Evolutionary conservation across 805 yeast species (phyloP), one percentile per base, ranked within the genome.

Genomic region (Myxozyma monticola): DNA sequence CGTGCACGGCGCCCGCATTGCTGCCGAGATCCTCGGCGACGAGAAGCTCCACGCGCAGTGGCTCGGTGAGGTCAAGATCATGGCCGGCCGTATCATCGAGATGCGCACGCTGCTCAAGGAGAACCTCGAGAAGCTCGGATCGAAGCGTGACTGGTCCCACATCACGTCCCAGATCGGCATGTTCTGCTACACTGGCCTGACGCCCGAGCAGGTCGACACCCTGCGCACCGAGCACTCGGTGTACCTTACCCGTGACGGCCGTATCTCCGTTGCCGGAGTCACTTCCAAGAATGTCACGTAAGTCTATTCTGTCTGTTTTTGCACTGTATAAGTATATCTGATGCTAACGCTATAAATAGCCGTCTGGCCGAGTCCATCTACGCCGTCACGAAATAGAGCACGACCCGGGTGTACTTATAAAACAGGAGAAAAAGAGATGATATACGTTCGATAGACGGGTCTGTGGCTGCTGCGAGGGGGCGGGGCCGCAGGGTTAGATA

Each of bases 131-230:
- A 65, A 48, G 56, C 74, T 70, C 53, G 80, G 74, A 65, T 72
- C 81, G 65, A 75, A 71, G 65, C 76, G 84, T 60, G 75, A 80
- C 68, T 91, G 98, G 98, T 84, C 84, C 47, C 96, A 87, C 66
- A 76, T 91, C 62, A 74, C 85, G 49, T 78, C 83, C 65, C 98
- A 91, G 71, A 85, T 91, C 67, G 99, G 99, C 62, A 91, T 91
- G 98, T 91, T 91, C 72, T 87, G 91, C 63, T 91, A 78, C 75
- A 90, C 97, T 30, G 96, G 96, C 6, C 76, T 91, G 56, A 66
- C 70, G 28, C 73, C 79, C 38, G 80, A 78, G 42, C 95, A 89
- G 71, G 91, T 88, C 42, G 74, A 79, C 51, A 71, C 75, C 56
- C 76, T 91, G 63, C 84, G 85, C 66, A 74, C 77, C 44, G 81